phyloP scores from a whole-genome alignment of 371 early-diverging fungal genomes.

The Mucor velutinosus region DNA sequence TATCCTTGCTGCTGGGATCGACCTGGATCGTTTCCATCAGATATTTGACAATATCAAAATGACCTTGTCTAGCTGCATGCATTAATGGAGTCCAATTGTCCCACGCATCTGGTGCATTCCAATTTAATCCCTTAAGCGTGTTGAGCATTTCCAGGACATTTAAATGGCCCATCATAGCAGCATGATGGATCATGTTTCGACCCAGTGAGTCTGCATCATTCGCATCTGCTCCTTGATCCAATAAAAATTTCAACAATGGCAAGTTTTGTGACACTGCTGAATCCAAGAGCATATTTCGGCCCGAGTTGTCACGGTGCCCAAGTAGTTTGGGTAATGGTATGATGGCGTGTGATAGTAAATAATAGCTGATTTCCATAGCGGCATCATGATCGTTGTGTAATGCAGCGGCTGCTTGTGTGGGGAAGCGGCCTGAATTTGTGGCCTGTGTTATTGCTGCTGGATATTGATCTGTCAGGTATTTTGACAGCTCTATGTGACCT shows the following conservation, averaged over 20 bases:
- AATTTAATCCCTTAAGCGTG: neutral
- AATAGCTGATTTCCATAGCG: slow-evolving; percentile 15
- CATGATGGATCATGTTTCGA: slow-evolving; percentile 51
- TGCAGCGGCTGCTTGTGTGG: slow-evolving; percentile 51
- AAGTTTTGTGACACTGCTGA: slow-evolving; percentile 45
- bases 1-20: slow-evolving; percentile 29
- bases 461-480: slow-evolving; percentile 38
- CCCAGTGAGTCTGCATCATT: slow-evolving; percentile 46
- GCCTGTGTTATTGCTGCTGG: slow-evolving; percentile 33
- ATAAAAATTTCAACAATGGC: slow-evolving; percentile 27
- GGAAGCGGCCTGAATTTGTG: slow-evolving; percentile 50
- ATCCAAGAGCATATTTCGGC: slow-evolving; percentile 45
- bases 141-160: slow-evolving; percentile 30
- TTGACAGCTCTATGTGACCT: slow-evolving; percentile 44
- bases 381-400: neutral
- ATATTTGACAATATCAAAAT: slow-evolving; percentile 31
- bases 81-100: slow-evolving; percentile 56
- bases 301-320: slow-evolving; percentile 47
- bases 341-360: slow-evolving; percentile 28
- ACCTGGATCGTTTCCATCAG: slow-evolving; percentile 30
- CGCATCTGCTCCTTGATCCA: slow-evolving; percentile 38
- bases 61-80: slow-evolving; percentile 52
- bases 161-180: slow-evolving; percentile 50
- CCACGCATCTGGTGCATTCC: slow-evolving; percentile 49
- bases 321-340: slow-evolving; percentile 12